Conservation (phyloP, 495 filamentous ascomycete species). For the Annulohypoxylon stygium region DNA sequence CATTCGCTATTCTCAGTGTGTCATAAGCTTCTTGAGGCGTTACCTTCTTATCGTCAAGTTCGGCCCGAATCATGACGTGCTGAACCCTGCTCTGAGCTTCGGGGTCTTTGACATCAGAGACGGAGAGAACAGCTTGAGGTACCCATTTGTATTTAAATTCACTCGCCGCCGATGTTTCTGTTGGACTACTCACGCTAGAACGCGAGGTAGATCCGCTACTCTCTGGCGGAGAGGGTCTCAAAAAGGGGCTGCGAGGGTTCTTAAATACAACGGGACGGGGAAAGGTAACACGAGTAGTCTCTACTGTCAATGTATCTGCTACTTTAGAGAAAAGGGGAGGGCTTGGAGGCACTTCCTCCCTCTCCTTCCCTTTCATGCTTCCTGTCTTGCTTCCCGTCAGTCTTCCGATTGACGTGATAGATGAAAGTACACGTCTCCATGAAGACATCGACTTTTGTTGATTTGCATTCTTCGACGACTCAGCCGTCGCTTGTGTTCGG, state of each 20-base stretch:
- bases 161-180: neutral
- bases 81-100: constrained; percentile 17
- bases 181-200: neutral
- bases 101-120: neutral
- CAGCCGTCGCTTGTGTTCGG: neutral
- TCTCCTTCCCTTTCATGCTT: neutral
- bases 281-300: neutral
- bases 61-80: constrained; percentile 5
- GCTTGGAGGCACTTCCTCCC: neutral
- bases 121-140: neutral
- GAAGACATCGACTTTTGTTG: neutral
- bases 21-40: constrained; percentile 20
- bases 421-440: too few relatives aligned
- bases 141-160: neutral
- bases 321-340: neutral
- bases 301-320: neutral
- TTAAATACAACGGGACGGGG: neutral
- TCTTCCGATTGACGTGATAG: too few relatives aligned
- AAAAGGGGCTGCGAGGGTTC: neutral
- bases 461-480: neutral
- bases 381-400: too few relatives aligned
- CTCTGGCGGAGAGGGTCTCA: neutral
- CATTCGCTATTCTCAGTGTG: constrained; percentile 3
- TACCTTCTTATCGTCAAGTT: constrained; percentile 7
- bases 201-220: neutral